Conservation (phyloP, 169 alveolate genomes). For the Perkinsus marinus region DNA sequence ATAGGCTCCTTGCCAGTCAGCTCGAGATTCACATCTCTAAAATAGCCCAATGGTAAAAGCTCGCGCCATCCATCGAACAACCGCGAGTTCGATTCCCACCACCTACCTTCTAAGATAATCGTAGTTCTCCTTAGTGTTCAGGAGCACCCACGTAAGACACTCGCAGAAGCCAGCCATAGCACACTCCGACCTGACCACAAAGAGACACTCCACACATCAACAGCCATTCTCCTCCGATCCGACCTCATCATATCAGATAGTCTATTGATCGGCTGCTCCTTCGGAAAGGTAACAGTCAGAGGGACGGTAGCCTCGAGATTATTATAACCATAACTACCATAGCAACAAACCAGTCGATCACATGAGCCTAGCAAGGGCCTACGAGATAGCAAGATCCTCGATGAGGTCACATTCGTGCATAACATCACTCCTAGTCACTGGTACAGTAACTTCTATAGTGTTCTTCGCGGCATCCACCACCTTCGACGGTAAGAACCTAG, state of each 20-base stretch:
- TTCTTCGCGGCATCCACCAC: conserved; percentile 1
- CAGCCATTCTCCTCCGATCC: conserved; percentile 6
- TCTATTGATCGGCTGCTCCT: not conserved
- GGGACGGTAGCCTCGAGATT: not conserved
- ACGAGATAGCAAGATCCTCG: conserved; percentile 91
- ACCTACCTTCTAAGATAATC: conserved; percentile 24
- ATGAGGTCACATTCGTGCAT: conserved; percentile 87
- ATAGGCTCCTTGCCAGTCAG: not conserved
- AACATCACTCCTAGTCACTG: conserved; percentile 80
- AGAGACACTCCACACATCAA: not conserved
- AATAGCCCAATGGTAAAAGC: not conserved
- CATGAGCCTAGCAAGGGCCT: conserved; percentile 66
- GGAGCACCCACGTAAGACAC: conserved; percentile 53
- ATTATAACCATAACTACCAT: not conserved
- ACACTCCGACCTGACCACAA: conserved; percentile 56
- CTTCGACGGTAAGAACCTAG: not conserved
- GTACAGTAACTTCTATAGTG: conserved; percentile 47
- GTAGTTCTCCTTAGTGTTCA: conserved; percentile 45
- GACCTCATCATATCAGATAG: not conserved
- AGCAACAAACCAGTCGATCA: not conserved
- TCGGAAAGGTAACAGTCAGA: not conserved
- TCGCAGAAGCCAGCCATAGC: conserved; percentile 64
- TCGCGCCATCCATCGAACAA: not conserved
- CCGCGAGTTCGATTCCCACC: conserved; percentile 15
- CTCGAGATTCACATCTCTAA: not conserved